These are phyloP conservation scores for Taphrina pruni DNA, from an alignment of 1,139 yeast species.

Conservation along the genomic window DNA sequence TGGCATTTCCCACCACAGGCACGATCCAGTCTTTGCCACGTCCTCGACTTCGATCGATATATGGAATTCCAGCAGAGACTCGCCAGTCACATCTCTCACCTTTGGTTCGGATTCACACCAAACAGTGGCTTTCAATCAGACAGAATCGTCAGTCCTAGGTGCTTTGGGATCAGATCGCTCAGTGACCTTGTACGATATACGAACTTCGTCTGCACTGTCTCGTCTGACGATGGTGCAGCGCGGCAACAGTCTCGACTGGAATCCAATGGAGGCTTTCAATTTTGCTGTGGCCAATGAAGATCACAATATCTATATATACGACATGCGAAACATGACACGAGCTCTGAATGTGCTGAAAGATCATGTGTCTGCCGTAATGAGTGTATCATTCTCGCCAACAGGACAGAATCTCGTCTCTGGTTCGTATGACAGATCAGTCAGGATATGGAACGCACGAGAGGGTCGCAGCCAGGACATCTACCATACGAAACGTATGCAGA, in stretches of 20 bases:
- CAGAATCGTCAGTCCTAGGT: constrained; percentile 88
- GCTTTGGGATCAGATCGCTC: constrained; percentile 93
- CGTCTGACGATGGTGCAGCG: constrained; percentile 79
- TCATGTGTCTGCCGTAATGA: constrained; percentile 95
- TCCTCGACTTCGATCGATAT: constrained; percentile 88
- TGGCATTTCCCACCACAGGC: constrained; percentile 83
- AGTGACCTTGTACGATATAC: constrained; percentile 82
- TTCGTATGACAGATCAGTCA: constrained; percentile 88
- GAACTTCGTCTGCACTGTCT: constrained; percentile 93
- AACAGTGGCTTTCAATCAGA: constrained; percentile 82
- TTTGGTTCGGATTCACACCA: constrained; percentile 97
- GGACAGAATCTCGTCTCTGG: constrained; percentile 97
- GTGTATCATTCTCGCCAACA: constrained; percentile 92
- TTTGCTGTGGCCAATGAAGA: constrained; percentile 94
- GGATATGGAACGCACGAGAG: constrained; percentile 74
- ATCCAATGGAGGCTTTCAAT: constrained; percentile 95
- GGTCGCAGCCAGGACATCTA: constrained; percentile 96
- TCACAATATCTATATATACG: constrained; percentile 92
- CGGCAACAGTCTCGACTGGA: constrained; percentile 89
- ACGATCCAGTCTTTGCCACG: constrained; percentile 77
- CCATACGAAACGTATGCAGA: constrained; percentile 97
- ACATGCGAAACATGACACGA: constrained; percentile 85
- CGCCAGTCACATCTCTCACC: constrained; percentile 74
- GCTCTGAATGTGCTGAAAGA: constrained; percentile 88
- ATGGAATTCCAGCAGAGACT: constrained; percentile 85